These are phyloP conservation scores for Centrapalus pauciflorus DNA, from an alignment of 129 eudicot species.

Conservation along the genomic window DNA sequence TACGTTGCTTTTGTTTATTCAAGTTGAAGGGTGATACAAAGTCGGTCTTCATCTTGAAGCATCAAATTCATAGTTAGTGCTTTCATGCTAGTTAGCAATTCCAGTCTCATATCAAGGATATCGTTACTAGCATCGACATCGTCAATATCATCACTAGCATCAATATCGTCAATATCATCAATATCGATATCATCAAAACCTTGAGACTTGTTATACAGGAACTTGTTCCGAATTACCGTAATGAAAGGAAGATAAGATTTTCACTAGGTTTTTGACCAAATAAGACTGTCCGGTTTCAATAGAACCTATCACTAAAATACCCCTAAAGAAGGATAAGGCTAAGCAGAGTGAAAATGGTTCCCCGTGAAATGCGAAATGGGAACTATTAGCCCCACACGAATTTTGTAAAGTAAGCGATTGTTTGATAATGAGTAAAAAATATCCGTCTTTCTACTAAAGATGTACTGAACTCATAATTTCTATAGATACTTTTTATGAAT, in stretches of 20 bases:
- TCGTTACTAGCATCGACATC: no score
- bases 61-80: no score
- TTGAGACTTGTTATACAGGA: background rate
- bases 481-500: background rate
- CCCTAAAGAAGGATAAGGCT: background rate
- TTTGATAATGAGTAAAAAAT: background rate
- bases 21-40: no score
- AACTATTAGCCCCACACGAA: no score
- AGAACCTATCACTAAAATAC: background rate
- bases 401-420: no score
- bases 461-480: background rate
- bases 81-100: no score
- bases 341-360: background rate
- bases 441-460: background rate
- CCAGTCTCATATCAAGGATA: no score
- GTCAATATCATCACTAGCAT: no score
- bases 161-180: no score
- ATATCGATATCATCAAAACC: conserved; percentile 11
- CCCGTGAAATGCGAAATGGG: no score
- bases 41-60: no score
- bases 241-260: background rate
- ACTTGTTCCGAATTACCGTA: background rate
- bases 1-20: no score
- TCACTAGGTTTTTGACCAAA: background rate
- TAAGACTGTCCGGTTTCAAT: background rate